Base-by-base conservation (phyloP, 306 rosid genomes). In the Vigna nakashimae region DNA sequence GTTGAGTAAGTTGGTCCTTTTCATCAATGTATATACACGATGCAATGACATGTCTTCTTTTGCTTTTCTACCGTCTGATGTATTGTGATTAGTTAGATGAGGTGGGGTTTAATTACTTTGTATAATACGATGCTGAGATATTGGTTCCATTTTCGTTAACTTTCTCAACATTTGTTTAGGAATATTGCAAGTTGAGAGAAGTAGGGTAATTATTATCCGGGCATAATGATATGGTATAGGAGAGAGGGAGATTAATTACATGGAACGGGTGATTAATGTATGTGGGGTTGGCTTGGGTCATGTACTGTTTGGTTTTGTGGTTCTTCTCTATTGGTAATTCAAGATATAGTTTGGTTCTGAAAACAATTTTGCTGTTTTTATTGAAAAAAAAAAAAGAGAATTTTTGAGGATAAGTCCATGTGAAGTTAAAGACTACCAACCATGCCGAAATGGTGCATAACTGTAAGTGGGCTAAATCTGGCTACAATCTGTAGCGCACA, bases 1-100 rank as follows among this genome's bases (percentile, higher is more conserved):
- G 66, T 77, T 77, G 46, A 85, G 90, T 84, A 85, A 87, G 89
- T 85, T 82, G 78, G 89, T 79, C 43, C 65, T 78, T 77, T 77
- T 77, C 18, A 38, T 82, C 60, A 59, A 77, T 83, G 87, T 82
- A 75, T 76, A 75, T 82, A 82, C 51, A 82, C 34, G 2, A 42
- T 79, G 82, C 86, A 82, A 83, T 78, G 84, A 76, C 87, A 84
- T 83, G 82, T 74, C 69, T 42, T 71, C 13, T 26, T 22, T 60
- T 43, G 15, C 30, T 36, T 30, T 3, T 48, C 50, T 43, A 16
- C 60, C 74, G 45, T 78, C 58, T 48, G 11, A 55, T 90, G 87
- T 88, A 74, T 80, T 82, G 74, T 78, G 68, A 51, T 75, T 62
- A 79, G 26, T 52, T 64, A 48, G 86, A 74, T 69, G 71, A 82